These are phyloP conservation scores for Peniophora sp. DNA, from an alignment of 1,284 basidiomycete species.

Conservation along the genomic window DNA sequence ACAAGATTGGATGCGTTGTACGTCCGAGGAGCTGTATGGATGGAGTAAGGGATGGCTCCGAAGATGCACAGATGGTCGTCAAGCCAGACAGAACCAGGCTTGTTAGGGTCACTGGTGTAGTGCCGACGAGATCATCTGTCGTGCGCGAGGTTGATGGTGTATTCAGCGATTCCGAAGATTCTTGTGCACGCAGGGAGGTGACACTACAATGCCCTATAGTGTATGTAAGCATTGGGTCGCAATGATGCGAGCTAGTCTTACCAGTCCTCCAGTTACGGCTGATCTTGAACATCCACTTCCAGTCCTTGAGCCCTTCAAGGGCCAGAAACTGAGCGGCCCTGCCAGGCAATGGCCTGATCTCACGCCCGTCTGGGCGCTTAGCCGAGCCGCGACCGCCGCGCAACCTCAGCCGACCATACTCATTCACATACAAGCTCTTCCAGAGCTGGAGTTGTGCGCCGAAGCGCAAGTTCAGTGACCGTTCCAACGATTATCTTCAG, in stretches of 20 bases:
- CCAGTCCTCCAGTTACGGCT: slow-evolving; percentile 74
- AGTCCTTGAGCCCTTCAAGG: slow-evolving; percentile 42
- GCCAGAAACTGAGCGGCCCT: slow-evolving; percentile 25
- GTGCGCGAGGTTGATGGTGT: too few species aligned
- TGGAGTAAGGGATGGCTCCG: slow-evolving; percentile 18
- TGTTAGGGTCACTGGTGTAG: too few species aligned
- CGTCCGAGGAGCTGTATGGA: slow-evolving; percentile 7
- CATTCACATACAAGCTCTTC: slow-evolving; percentile 48
- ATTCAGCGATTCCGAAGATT: background rate
- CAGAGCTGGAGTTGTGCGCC: slow-evolving; percentile 33
- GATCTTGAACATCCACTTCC: slow-evolving; percentile 82
- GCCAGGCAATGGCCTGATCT: slow-evolving; percentile 51
- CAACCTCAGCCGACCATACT: slow-evolving; percentile 59
- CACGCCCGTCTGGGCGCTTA: slow-evolving; percentile 44
- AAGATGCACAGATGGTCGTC: slow-evolving; percentile 30
- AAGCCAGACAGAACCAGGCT: slow-evolving; percentile 31
- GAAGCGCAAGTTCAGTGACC: slow-evolving; percentile 3
- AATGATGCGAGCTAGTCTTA: slow-evolving; percentile 20
- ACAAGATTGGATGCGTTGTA: slow-evolving; percentile 11
- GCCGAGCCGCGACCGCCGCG: slow-evolving; percentile 58
- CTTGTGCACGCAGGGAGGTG: background rate
- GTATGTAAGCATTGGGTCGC: too few species aligned
- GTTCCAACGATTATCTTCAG: slow-evolving; percentile 5
- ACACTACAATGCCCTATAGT: background rate
- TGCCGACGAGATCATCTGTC: too few species aligned